Evolutionary conservation across 768 basidiomycete species (phyloP).

Genomic region (Mycena latifolia): DNA sequence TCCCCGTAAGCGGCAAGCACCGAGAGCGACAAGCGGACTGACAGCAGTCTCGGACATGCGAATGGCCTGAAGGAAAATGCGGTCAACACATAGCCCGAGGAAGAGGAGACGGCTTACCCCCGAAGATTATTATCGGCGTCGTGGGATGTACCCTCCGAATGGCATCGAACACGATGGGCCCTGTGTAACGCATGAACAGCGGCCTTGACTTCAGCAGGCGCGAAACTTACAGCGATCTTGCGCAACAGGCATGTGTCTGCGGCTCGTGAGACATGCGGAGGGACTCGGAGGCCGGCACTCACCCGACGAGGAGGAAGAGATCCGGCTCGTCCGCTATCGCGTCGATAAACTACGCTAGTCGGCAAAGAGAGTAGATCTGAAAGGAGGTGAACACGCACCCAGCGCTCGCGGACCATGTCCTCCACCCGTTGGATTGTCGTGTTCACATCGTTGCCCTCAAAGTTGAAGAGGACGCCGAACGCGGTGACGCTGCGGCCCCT

Average conservation of each 20-base stretch:
- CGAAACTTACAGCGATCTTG: slow-evolving; percentile 69
- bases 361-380: not conserved
- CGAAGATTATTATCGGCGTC: slow-evolving; percentile 87
- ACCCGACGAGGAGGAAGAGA: slow-evolving; percentile 79
- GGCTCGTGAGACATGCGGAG: not conserved
- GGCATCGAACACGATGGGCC: slow-evolving; percentile 79
- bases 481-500: slow-evolving; percentile 82
- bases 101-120: slow-evolving; percentile 42
- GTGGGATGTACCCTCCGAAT: slow-evolving; percentile 77
- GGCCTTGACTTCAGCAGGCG: not conserved
- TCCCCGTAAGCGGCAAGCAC: not conserved
- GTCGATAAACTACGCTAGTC: slow-evolving; percentile 70
- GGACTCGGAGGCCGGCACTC: not conserved
- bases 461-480: slow-evolving; percentile 86
- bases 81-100: not conserved
- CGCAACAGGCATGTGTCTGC: slow-evolving; percentile 82
- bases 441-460: slow-evolving; percentile 75
- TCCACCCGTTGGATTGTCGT: slow-evolving; percentile 82
- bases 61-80: slow-evolving; percentile 63
- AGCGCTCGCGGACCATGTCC: slow-evolving; percentile 82
- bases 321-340: slow-evolving; percentile 87
- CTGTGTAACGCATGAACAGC: slow-evolving; percentile 48
- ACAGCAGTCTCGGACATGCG: slow-evolving; percentile 85
- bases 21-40: slow-evolving; percentile 42
- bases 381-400: slow-evolving; percentile 70